Evolutionary conservation across 495 filamentous ascomycete genomes (phyloP).

Genomic region (Penicillium coffeae): DNA sequence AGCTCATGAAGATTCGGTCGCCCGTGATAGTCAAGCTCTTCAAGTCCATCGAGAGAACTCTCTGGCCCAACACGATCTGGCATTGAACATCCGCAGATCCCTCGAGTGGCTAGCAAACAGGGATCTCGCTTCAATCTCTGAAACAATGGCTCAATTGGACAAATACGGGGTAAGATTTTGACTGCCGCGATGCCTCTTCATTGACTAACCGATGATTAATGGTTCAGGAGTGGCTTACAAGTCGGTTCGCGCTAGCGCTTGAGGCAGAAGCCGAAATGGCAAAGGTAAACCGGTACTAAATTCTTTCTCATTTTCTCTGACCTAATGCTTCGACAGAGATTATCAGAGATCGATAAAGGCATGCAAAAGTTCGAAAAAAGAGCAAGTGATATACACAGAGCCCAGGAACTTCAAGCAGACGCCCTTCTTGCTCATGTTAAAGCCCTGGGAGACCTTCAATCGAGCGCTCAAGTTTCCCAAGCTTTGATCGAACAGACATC

Average conservation of each 20-base stretch:
- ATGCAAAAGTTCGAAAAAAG: not conserved
- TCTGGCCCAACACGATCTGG: slow-evolving; percentile 28
- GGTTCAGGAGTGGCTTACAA: slow-evolving; percentile 29
- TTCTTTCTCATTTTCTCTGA: not conserved
- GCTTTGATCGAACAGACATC: not conserved
- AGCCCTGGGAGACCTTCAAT: not conserved
- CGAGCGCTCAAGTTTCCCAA: not conserved
- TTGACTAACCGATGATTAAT: too few species aligned
- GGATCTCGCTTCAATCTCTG: slow-evolving; percentile 20
- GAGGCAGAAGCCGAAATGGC: slow-evolving; percentile 31
- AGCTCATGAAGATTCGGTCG: slow-evolving; percentile 33
- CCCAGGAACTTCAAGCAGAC: not conserved
- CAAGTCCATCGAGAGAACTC: slow-evolving; percentile 22
- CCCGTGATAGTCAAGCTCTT: slow-evolving; percentile 21
- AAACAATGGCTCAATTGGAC: slow-evolving; percentile 30
- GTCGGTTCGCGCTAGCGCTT: slow-evolving; percentile 24
- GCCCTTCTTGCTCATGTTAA: not conserved
- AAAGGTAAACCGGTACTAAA: slow-evolving; percentile 23
- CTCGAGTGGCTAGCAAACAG: slow-evolving; percentile 26
- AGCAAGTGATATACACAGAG: not conserved
- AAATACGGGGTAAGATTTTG: not conserved
- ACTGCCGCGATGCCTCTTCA: slow-evolving; percentile 4
- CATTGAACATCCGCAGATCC: slow-evolving; percentile 22
- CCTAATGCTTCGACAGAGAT: not conserved
- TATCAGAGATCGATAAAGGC: not conserved